Conservation (phyloP, 1,284 basidiomycete species). For the Sanghuangporus baumii region DNA sequence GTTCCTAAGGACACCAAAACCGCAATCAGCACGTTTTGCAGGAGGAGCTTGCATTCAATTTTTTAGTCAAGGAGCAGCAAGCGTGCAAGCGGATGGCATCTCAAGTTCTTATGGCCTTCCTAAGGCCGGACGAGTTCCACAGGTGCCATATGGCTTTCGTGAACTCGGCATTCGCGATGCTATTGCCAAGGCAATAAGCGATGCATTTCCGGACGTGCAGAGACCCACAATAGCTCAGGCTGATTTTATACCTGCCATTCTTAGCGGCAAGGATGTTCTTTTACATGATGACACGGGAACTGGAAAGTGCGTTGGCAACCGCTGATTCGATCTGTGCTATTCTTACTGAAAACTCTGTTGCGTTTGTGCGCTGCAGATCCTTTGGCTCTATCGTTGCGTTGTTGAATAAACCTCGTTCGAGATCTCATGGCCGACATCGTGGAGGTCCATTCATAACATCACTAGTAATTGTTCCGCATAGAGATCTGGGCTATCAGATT, state of each 20-base stretch:
- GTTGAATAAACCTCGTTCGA: slow-evolving; percentile 45
- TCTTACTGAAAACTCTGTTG: not conserved
- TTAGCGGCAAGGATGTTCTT: slow-evolving; percentile 52
- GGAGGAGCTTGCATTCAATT: not conserved
- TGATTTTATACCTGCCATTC: slow-evolving; percentile 56
- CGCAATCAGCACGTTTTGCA: not conserved
- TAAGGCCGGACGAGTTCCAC: slow-evolving; percentile 8
- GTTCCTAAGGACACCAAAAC: not conserved
- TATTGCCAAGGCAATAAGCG: slow-evolving; percentile 41
- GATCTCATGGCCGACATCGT: slow-evolving; percentile 16
- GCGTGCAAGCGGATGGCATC: not conserved
- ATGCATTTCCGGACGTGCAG: slow-evolving; percentile 58
- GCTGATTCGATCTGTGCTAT: slow-evolving; percentile 1
- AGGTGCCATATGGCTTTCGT: slow-evolving; percentile 15
- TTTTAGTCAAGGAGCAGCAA: not conserved
- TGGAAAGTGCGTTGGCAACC: slow-evolving; percentile 55
- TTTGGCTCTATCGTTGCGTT: slow-evolving; percentile 64
- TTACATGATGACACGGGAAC: slow-evolving; percentile 66
- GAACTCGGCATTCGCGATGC: slow-evolving; percentile 42
- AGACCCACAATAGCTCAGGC: slow-evolving; percentile 55
- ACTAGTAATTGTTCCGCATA: slow-evolving; percentile 68
- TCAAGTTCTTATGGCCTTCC: not conserved
- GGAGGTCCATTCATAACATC: slow-evolving; percentile 34
- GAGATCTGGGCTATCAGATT: slow-evolving; percentile 66
- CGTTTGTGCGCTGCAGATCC: slow-evolving; percentile 40